A percentile compares a stretch with the other conserved stretches of the same genome.
Conservation (phyloP, 1,139 yeast genomes). For the Waltiozyma sp. region DNA sequence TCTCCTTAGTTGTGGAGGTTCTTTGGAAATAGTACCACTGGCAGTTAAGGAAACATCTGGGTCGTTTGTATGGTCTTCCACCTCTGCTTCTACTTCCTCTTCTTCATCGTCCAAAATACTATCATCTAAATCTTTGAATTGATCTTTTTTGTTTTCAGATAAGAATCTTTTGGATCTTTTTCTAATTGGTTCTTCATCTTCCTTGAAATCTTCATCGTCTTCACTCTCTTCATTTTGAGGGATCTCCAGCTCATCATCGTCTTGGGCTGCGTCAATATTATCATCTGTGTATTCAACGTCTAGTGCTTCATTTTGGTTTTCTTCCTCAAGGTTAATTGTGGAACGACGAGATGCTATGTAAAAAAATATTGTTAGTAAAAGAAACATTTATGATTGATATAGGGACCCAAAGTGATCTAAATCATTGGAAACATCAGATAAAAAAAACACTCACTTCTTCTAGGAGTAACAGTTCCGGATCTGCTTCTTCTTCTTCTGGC, state of each 20-base stretch:
- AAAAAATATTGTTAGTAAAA: neutral
- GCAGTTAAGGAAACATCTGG: neutral
- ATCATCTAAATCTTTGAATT: neutral
- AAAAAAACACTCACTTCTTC: neutral
- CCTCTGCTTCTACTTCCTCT: too few relatives aligned
- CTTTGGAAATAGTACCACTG: neutral
- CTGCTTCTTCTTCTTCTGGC: neutral
- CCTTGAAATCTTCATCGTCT: neutral
- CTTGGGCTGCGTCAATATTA: constrained; percentile 1
- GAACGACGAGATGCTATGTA: neutral
- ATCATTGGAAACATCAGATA: neutral
- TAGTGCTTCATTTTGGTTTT: constrained; percentile 5
- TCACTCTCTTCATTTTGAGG: neutral
- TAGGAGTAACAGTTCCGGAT: neutral
- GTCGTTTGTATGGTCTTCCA: neutral
- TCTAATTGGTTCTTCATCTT: neutral
- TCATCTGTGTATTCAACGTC: constrained; percentile 4
- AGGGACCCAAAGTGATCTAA: neutral
- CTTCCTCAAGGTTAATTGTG: constrained; percentile 2
- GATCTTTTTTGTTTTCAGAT: neutral
- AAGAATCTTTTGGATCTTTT: neutral
- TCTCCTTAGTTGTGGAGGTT: constrained; percentile 4
- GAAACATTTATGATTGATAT: neutral
- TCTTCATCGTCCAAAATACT: neutral
- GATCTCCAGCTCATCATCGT: constrained; percentile 2